phyloP scores from a whole-genome alignment of 2,329 filamentous ascomycete species.

The Dendrostoma leiphaemia region DNA sequence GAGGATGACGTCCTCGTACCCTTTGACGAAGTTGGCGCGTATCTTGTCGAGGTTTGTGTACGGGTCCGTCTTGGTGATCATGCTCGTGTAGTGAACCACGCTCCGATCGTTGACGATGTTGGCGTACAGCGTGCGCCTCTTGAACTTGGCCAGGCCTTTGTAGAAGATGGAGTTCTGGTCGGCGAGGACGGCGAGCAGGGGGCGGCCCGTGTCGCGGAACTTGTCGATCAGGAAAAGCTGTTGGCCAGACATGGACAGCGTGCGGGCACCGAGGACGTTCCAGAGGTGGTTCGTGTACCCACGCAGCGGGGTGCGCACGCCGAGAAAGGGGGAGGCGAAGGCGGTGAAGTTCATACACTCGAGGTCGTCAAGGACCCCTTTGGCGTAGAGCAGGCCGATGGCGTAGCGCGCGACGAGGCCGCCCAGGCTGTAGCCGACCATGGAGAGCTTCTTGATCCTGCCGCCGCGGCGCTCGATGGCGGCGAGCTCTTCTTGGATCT shows the following conservation, averaged over 20 bases:
- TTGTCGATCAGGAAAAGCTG: constrained; percentile 86
- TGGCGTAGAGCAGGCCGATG: constrained; percentile 77
- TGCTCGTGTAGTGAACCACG: constrained; percentile 80
- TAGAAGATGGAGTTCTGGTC: constrained; percentile 86
- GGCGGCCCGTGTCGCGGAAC: constrained; percentile 79
- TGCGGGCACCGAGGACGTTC: constrained; percentile 82
- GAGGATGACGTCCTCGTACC: constrained; percentile 73
- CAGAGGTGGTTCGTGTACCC: constrained; percentile 67
- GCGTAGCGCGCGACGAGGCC: constrained; percentile 85
- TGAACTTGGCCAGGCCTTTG: constrained; percentile 72
- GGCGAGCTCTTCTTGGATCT: constrained; percentile 64
- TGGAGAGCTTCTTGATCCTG: constrained; percentile 75
- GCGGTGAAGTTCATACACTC: constrained; percentile 91
- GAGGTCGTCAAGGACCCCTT: constrained; percentile 75
- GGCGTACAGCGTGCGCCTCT: constrained; percentile 73
- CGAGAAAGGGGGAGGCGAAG: constrained; percentile 82
- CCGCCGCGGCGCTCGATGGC: constrained; percentile 60
- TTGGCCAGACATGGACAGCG: constrained; percentile 76
- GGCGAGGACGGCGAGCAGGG: constrained; percentile 76
- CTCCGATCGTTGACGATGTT: constrained; percentile 86
- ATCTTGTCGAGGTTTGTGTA: constrained; percentile 67
- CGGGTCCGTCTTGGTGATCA: constrained; percentile 74
- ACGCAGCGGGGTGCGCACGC: constrained; percentile 67
- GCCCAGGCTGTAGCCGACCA: constrained; percentile 87
- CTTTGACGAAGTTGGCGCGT: constrained; percentile 70